Conservation (phyloP, 2,329 filamentous ascomycete genomes). For the Calonectria fujianensis region DNA sequence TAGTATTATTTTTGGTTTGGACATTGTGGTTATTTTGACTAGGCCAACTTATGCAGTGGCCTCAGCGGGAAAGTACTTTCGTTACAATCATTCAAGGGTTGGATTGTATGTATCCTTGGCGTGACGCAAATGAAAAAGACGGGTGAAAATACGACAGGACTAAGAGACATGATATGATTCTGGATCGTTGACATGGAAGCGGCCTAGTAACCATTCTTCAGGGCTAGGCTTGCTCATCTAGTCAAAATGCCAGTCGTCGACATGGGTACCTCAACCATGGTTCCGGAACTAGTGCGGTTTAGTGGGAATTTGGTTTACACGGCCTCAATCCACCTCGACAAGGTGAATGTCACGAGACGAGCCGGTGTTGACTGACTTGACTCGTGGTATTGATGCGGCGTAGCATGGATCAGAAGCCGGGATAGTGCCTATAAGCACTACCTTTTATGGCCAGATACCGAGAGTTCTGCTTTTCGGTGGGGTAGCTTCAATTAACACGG, state of each 20-base stretch:
- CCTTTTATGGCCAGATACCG: background rate
- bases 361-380: constrained; percentile 5
- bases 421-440: background rate
- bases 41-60: no score
- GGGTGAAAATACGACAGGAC: background rate
- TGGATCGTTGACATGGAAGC: background rate
- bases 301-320: constrained; percentile 29
- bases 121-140: background rate
- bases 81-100: no score
- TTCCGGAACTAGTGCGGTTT: constrained; percentile 18
- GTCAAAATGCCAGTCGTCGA: background rate
- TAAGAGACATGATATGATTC: constrained; percentile 1
- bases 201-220: background rate
- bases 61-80: no score
- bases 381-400: background rate
- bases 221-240: background rate
- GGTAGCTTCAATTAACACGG: background rate
- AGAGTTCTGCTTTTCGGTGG: background rate
- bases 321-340: constrained; percentile 20
- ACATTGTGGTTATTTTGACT: no score
- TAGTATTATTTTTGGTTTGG: no score
- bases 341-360: constrained; percentile 13
- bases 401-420: constrained; percentile 1
- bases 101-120: background rate
- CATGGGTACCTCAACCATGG: constrained; percentile 12